Conservation (phyloP, 768 basidiomycete species). For the Lentinula guzmanii region DNA sequence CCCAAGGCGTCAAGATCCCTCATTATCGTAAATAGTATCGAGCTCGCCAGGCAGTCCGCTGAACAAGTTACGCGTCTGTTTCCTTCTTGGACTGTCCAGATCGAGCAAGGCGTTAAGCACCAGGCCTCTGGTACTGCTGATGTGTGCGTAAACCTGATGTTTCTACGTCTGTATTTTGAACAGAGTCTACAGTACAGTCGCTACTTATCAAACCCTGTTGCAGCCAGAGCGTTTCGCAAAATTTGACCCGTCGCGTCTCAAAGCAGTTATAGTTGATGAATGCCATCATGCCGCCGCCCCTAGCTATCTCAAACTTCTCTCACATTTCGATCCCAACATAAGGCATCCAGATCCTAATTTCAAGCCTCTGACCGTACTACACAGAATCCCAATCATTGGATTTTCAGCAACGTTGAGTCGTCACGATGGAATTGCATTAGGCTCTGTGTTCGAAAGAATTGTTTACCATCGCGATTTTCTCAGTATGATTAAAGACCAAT, state of each 20-base stretch:
- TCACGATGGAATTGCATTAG: conserved; percentile 85
- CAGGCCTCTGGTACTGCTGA: conserved; percentile 78
- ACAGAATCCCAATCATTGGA: conserved; percentile 78
- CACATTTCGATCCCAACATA: conserved; percentile 71
- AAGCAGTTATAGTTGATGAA: conserved; percentile 84
- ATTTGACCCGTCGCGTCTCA: conserved; percentile 61
- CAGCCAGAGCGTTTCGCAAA: conserved; percentile 61
- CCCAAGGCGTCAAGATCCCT: conserved; percentile 53
- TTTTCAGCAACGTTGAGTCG: conserved; percentile 95
- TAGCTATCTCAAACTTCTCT: conserved; percentile 78
- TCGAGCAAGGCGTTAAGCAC: conserved; percentile 81
- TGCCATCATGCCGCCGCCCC: conserved; percentile 94
- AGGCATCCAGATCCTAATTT: conserved; percentile 43
- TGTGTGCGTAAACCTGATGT: conserved; percentile 47
- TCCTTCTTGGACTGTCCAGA: conserved; percentile 77
- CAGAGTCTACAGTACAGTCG: conserved; percentile 56
- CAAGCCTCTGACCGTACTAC: conserved; percentile 27
- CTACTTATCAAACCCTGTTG: conserved; percentile 83
- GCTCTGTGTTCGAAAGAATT: conserved; percentile 83
- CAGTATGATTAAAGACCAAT: conserved; percentile 90
- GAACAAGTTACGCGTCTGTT: conserved; percentile 59
- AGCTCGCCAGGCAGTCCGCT: conserved; percentile 85
- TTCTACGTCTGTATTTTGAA: neutral
- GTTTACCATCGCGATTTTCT: conserved; percentile 90
- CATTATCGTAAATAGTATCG: conserved; percentile 85